Percentiles rank a stretch among this genome's conserved stretches.
Conservation (phyloP, 257 asterid species). For the Solanum appendiculatum region DNA sequence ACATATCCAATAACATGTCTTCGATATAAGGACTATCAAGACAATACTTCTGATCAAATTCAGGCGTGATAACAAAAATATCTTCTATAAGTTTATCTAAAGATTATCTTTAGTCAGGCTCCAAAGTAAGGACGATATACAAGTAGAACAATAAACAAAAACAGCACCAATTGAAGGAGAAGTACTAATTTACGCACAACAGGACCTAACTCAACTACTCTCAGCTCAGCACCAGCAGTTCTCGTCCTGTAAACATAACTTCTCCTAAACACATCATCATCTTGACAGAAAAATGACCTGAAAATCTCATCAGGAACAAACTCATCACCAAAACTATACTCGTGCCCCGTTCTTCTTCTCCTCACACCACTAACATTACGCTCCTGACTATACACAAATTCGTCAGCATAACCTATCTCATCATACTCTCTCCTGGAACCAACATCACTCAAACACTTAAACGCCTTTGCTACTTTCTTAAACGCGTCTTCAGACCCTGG, state of each 20-base stretch:
- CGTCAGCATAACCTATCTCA: slow-evolving; percentile 67
- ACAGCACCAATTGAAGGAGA: slow-evolving; percentile 62
- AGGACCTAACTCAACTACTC: slow-evolving; percentile 59
- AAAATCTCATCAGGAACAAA: slow-evolving; percentile 86
- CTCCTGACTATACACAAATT: slow-evolving; percentile 42
- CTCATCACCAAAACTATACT: slow-evolving; percentile 43
- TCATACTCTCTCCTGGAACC: slow-evolving; percentile 84
- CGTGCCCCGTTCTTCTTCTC: slow-evolving; percentile 52
- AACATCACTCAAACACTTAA: slow-evolving; percentile 81
- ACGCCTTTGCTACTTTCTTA: slow-evolving; percentile 83
- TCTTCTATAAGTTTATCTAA: slow-evolving; percentile 56
- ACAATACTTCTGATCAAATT: slow-evolving; percentile 59
- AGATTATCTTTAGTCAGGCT: slow-evolving; percentile 61
- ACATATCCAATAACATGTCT: slow-evolving; percentile 18
- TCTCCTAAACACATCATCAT: slow-evolving; percentile 31
- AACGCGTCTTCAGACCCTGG: slow-evolving; percentile 93
- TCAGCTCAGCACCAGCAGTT: slow-evolving; percentile 36
- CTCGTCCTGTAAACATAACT: slow-evolving; percentile 65
- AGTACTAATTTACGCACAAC: slow-evolving; percentile 51
- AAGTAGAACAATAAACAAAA: slow-evolving; percentile 68
- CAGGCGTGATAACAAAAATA: slow-evolving; percentile 51
- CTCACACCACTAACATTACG: slow-evolving; percentile 31
- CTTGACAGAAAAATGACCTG: slow-evolving; percentile 70
- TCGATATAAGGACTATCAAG: slow-evolving; percentile 50
- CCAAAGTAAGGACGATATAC: slow-evolving; percentile 79